Base-by-base conservation (phyloP, 129 eudicot genomes). In the Glebionis coronaria region DNA sequence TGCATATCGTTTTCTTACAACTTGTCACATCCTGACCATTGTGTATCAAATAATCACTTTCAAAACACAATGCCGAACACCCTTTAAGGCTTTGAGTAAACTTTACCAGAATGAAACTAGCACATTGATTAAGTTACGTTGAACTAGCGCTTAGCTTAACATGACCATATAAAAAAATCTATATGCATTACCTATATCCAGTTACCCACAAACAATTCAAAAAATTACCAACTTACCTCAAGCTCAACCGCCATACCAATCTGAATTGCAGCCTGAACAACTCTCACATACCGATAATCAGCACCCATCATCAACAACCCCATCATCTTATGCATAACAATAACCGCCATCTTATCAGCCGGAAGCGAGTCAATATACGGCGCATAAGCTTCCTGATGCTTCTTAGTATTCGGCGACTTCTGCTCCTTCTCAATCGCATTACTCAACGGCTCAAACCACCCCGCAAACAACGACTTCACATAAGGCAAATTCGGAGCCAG, bases 321-420 rank as follows among this genome's bases (percentile, higher is more conserved):
- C 99, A 94, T 90, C 74, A 90, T 79, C 77, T 87, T 94, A 75
- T 94, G 95, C 99, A 94, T 90, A 13, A 85, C 94, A 61, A 94
- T 94, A 19, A 94, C 82, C 1, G 99, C 99, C 88, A 94, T 90
- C 55, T 87, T 90, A 61, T 94, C 99, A 13, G 99, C 88, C 0
- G 99, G 92, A 83, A 94, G 78, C 19, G 80, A 74, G 56, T 75
- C 88, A 44, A 89, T 77, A 62, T 74, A 69, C 52, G 87, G 91
- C 1, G 84, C 88, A 77, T 72, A 84, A 0, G 85, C 88, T 23
- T 80, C 83, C 74, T 55, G 81, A 12, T 75, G 79, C 52, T 83
- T 86, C 64, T 79, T 71, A 3, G 82, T 28, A 64, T 65, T 81
- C 0, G 78, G 78, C 2, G 78, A 38, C 5, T 77, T 75, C 68